These are phyloP conservation scores for Pleurotus platypus DNA, from an alignment of 768 basidiomycete genomes.

Conservation along the genomic window DNA sequence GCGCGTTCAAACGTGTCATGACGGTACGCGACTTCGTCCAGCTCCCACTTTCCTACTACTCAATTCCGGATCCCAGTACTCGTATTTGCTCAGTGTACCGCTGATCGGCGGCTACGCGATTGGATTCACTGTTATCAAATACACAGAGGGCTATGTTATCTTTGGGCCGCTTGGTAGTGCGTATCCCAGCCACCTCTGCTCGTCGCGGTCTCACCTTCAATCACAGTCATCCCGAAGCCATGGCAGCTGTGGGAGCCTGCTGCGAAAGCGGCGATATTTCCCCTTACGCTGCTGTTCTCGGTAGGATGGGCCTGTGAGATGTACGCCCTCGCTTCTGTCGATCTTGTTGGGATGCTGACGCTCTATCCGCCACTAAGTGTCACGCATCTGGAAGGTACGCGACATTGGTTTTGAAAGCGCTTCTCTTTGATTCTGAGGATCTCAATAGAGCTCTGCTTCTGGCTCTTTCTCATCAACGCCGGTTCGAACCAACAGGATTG, in stretches of 20 bases:
- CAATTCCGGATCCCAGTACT: slow-evolving; percentile 45
- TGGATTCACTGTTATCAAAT: slow-evolving; percentile 73
- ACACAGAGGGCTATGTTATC: slow-evolving; percentile 56
- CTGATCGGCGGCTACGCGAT: slow-evolving; percentile 52
- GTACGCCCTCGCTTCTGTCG: slow-evolving; percentile 33
- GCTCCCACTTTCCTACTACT: not conserved
- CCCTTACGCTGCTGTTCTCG: slow-evolving; percentile 61
- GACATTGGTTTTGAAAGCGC: no score
- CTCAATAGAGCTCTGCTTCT: slow-evolving; percentile 74
- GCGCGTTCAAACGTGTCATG: slow-evolving; percentile 85
- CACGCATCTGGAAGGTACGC: slow-evolving; percentile 73
- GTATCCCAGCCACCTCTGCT: slow-evolving; percentile 20
- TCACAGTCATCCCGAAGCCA: slow-evolving; percentile 63
- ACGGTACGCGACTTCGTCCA: slow-evolving; percentile 46
- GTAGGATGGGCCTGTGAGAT: slow-evolving; percentile 74
- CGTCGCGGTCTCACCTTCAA: not conserved
- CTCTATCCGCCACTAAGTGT: slow-evolving; percentile 17
- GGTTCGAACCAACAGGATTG: slow-evolving; percentile 63
- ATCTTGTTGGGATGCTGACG: not conserved
- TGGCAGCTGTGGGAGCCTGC: slow-evolving; percentile 48
- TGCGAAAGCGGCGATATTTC: slow-evolving; percentile 52
- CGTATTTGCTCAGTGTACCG: slow-evolving; percentile 65
- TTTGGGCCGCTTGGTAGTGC: slow-evolving; percentile 46
- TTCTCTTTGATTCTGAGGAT: slow-evolving; percentile 2
- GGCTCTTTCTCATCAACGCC: slow-evolving; percentile 78